Evolutionary conservation across 169 alveolate genomes (phyloP), one percentile per base, ranked within the genome.

Genomic region (Eimeria falciformis): DNA sequence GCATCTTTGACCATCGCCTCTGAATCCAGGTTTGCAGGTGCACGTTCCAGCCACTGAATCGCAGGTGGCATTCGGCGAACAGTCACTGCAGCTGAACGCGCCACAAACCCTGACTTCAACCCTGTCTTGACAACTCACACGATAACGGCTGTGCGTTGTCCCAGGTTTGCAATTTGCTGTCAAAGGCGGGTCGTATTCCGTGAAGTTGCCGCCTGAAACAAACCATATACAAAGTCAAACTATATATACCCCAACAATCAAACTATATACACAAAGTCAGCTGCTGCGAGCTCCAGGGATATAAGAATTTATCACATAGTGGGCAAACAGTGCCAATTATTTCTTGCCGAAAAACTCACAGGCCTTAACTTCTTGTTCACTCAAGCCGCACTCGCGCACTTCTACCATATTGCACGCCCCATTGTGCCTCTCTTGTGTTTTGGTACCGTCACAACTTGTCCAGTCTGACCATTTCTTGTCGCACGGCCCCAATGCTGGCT

Each of bases 1-100:
- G 82, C 95, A 85, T 68, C 4, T 53, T 5, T 21, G 1, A 11
- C 94, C 94, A 50, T 92, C 81, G 46, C 94, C 94, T 5, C 56
- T 14, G 85, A 66, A 92, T 2, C 92, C 92, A 12, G 86, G 82
- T 21, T 79, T 58, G 83, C 94, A 92, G 14, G 21, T 37, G 58
- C 94, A 92, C 9, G 40, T 6, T 4, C 50, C 81, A 0, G 3
- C 85, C 0, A 56, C 1, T 23, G 68, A 53, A 55, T 90, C 68
- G 91, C 91, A 82, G 62, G 46, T 46, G 3, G 88, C 93, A 40
- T 88, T 37, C 25, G 43, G 79, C 12, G 93, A 88, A 43, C 93
- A 88, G 18, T 45, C 23, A 27, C 55, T 53, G 81, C 93, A 88
- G 21, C 75, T 66, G 45, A 73, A 69, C n/a, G 71, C 29, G 46